phyloP scores from a whole-genome alignment of 2,329 filamentous ascomycete genomes.

The Lasiodiplodia citricola region DNA sequence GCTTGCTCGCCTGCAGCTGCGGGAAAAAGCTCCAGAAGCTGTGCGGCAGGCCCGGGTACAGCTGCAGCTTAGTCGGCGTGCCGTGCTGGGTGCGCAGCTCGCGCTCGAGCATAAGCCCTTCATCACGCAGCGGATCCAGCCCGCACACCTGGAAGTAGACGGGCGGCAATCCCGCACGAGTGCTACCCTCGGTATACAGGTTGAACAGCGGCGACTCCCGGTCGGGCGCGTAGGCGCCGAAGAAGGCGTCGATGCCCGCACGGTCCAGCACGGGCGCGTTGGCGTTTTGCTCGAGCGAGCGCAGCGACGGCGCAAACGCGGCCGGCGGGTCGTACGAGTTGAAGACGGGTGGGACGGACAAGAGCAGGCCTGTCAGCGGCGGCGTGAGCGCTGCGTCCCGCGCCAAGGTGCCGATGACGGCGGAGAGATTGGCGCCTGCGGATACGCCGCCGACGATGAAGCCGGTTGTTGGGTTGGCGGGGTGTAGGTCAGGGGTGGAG shows the following conservation, averaged over 20 bases:
- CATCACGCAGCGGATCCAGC: conserved; percentile 58
- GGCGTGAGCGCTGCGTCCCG: conserved; percentile 31
- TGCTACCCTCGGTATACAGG: conserved; percentile 15
- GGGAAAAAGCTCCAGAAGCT: conserved; percentile 45
- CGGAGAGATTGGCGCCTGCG: conserved; percentile 31
- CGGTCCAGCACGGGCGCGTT: conserved; percentile 30
- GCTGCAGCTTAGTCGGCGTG: conserved; percentile 52
- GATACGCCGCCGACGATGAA: conserved; percentile 32
- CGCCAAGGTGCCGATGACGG: conserved; percentile 31
- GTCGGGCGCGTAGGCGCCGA: conserved; percentile 40
- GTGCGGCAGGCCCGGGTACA: conserved; percentile 52
- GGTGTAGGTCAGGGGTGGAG: conserved; percentile 21
- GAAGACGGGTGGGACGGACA: conserved; percentile 29
- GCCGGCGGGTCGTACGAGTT: conserved; percentile 36
- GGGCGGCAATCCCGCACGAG: conserved; percentile 43
- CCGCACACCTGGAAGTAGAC: conserved; percentile 58
- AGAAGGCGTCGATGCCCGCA: conserved; percentile 1
- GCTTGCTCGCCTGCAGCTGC: conserved; percentile 35
- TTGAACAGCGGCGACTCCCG: conserved; percentile 36
- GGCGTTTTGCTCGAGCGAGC: conserved; percentile 31
- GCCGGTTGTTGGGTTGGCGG: conserved; percentile 29
- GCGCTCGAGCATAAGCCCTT: conserved; percentile 59
- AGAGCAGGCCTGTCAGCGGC: conserved; percentile 30
- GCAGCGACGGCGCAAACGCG: conserved; percentile 29
- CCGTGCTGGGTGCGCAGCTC: conserved; percentile 51